A percentile compares a stretch with the other conserved stretches of the same genome.
phyloP scores from a whole-genome alignment of 139 green algal species.

The Micractinium sp. region DNA sequence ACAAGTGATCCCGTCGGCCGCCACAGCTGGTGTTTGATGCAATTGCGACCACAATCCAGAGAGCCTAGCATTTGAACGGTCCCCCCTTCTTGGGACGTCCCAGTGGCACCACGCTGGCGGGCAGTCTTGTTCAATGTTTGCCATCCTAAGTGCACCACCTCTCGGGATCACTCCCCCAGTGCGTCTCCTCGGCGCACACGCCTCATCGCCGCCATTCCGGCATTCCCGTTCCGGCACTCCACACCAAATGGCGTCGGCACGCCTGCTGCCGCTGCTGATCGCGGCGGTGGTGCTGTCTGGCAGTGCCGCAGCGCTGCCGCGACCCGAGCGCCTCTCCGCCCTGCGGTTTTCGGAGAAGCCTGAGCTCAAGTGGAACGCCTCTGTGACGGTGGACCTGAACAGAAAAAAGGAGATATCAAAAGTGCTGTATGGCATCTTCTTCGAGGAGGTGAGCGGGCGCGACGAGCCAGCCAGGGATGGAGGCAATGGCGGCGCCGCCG shows the following conservation, averaged over 20 bases:
- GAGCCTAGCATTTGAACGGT: too few relatives aligned
- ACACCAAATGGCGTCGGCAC: neutral
- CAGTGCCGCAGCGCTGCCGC: neutral
- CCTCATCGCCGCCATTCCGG: neutral
- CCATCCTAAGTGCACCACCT: too few relatives aligned
- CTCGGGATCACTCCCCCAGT: too few relatives aligned
- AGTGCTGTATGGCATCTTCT: conserved; percentile 54
- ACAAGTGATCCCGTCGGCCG: too few relatives aligned
- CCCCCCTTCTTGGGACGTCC: too few relatives aligned
- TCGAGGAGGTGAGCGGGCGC: conserved; percentile 49
- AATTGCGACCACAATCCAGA: too few relatives aligned
- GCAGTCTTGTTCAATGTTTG: too few relatives aligned
- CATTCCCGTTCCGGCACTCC: neutral
- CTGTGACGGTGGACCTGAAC: conserved; percentile 2
- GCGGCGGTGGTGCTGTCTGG: neutral
- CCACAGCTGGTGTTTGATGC: too few relatives aligned
- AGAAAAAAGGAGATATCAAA: neutral
- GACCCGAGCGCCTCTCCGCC: neutral
- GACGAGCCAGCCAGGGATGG: neutral
- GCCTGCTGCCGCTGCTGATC: neutral
- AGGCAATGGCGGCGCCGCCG: too few relatives aligned
- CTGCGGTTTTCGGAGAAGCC: neutral
- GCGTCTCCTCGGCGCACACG: neutral
- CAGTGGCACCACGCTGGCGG: too few relatives aligned
- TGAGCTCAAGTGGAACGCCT: conserved; percentile 20